Evolutionary conservation across 345 rosid genomes (phyloP).

Genomic region (Aegle marmelos): DNA sequence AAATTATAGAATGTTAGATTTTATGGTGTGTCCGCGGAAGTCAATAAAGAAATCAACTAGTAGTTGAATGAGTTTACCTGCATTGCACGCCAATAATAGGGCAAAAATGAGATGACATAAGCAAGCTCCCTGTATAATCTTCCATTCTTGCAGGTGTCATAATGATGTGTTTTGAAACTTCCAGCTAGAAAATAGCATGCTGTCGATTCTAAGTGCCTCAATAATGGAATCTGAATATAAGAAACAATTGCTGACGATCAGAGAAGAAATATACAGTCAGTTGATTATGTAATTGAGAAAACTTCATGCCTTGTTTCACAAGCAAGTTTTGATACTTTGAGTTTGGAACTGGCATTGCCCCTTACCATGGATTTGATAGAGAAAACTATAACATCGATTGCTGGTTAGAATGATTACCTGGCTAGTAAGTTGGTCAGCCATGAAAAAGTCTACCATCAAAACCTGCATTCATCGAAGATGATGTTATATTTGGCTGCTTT

Average conservation of each 20-base stretch:
- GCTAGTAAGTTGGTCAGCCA: constrained; percentile 98
- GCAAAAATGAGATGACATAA: constrained; percentile 78
- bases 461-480: constrained; percentile 41
- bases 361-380: not conserved
- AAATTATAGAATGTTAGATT: not conserved
- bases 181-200: constrained; percentile 81
- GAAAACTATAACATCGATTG: not conserved
- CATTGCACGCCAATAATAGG: constrained; percentile 96
- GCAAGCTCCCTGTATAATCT: constrained; percentile 64
- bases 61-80: constrained; percentile 45
- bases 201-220: constrained; percentile 83
- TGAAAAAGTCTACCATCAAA: constrained; percentile 89
- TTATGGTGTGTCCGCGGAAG: not conserved
- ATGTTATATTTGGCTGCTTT: not conserved
- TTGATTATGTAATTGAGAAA: not conserved
- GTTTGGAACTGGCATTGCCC: not conserved
- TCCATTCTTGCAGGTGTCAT: constrained; percentile 66
- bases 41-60: no score
- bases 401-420: constrained; percentile 50
- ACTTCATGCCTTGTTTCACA: not conserved
- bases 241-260: not conserved
- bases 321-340: not conserved
- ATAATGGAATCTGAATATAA: constrained; percentile 59
- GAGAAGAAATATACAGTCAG: not conserved
- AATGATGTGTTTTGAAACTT: constrained; percentile 62